A percentile compares a stretch with the other conserved stretches of the same genome.
Evolutionary conservation across 805 yeast genomes (phyloP).

Genomic region (Ogataea kodamae): DNA sequence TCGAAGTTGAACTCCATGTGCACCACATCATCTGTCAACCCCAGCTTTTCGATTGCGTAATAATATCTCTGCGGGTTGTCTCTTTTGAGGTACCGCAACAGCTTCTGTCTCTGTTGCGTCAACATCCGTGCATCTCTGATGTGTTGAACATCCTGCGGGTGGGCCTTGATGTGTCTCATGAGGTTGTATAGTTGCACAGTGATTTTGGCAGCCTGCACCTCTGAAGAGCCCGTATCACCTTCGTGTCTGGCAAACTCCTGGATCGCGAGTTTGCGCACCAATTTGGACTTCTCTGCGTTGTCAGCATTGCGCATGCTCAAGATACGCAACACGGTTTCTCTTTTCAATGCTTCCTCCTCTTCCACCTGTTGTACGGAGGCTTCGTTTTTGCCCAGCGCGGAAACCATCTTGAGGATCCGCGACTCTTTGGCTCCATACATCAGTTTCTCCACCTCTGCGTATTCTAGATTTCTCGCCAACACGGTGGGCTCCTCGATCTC

Average conservation of each 20-base stretch:
- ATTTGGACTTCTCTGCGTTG: constrained; percentile 51
- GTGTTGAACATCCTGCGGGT: constrained; percentile 70
- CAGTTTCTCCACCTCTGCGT: constrained; percentile 69
- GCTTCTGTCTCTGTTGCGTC: constrained; percentile 85
- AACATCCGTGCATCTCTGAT: constrained; percentile 71
- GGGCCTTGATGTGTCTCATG: constrained; percentile 66
- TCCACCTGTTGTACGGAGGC: constrained; percentile 23
- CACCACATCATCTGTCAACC: constrained; percentile 77
- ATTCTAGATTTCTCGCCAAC: constrained; percentile 55
- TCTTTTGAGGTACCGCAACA: constrained; percentile 76
- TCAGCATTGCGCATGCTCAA: constrained; percentile 70
- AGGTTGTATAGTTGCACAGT: constrained; percentile 77
- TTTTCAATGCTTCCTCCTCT: constrained; percentile 50
- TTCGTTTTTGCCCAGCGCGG: constrained; percentile 23
- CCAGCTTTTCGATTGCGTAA: constrained; percentile 83
- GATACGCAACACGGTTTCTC: constrained; percentile 67
- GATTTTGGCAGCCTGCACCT: constrained; percentile 90
- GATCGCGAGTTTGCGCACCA: constrained; percentile 62
- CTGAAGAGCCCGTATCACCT: constrained; percentile 94
- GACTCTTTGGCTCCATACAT: constrained; percentile 75
- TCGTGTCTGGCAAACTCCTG: constrained; percentile 77
- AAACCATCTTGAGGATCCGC: constrained; percentile 35
- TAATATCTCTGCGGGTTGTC: constrained; percentile 78
- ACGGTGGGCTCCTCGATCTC: constrained; percentile 64
- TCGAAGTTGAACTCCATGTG: constrained; percentile 79